Evolutionary conservation across 1,284 basidiomycete species (phyloP).

Genomic region (Papiliotrema laurentii): DNA sequence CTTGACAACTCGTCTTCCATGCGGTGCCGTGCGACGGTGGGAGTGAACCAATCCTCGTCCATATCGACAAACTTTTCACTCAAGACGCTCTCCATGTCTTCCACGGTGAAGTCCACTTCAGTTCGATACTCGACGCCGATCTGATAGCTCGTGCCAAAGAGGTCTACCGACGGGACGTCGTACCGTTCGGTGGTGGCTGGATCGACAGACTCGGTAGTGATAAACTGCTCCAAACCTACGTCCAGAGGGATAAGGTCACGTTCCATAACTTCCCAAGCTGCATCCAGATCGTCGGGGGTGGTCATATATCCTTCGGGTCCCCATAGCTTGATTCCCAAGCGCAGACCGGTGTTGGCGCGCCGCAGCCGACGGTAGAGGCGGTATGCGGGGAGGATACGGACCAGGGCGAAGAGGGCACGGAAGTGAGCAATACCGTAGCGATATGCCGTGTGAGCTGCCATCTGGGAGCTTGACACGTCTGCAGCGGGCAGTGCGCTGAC

Average conservation of each 20-base stretch:
- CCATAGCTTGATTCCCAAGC: slow-evolving; percentile 47
- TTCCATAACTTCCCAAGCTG: slow-evolving; percentile 46
- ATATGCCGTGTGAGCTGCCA: slow-evolving; percentile 36
- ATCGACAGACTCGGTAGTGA: slow-evolving; percentile 11
- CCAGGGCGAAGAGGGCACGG: slow-evolving; percentile 37
- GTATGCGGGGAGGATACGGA: slow-evolving; percentile 42
- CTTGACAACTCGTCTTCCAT: slow-evolving; percentile 17
- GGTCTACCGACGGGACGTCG: slow-evolving; percentile 31
- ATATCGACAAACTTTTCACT: slow-evolving; percentile 44
- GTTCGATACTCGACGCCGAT: slow-evolving; percentile 34
- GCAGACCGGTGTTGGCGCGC: slow-evolving; percentile 38
- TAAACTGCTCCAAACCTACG: slow-evolving; percentile 27
- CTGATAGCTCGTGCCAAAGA: slow-evolving; percentile 38
- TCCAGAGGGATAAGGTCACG: slow-evolving; percentile 37
- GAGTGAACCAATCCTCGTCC: slow-evolving; percentile 49
- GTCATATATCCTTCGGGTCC: slow-evolving; percentile 37
- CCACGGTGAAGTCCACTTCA: slow-evolving; percentile 41
- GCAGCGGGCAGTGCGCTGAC: background rate
- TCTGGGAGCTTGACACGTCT: slow-evolving; percentile 20
- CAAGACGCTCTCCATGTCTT: slow-evolving; percentile 43
- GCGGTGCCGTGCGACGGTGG: slow-evolving; percentile 37
- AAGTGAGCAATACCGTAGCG: slow-evolving; percentile 45
- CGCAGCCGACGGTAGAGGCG: slow-evolving; percentile 34
- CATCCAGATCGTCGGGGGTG: slow-evolving; percentile 21
- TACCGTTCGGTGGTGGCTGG: slow-evolving; percentile 20